A percentile compares a stretch with the other conserved stretches of the same genome.
Evolutionary conservation across 768 basidiomycete genomes (phyloP).

Genomic region (Tubosaeta sp.): DNA sequence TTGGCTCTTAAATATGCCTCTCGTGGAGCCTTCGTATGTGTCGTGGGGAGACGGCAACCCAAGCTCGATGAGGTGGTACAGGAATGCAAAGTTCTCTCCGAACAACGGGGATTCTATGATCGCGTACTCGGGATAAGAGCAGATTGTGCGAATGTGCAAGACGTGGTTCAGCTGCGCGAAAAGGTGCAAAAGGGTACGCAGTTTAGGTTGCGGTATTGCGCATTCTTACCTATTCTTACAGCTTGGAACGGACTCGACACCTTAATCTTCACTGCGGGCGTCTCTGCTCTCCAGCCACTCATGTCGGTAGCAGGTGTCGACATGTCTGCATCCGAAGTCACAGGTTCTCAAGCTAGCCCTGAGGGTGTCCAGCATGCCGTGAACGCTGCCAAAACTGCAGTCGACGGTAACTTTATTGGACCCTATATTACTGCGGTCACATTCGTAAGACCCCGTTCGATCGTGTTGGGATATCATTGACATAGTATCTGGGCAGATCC

Average conservation of each 20-base stretch:
- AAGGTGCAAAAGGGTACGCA: conserved; percentile 48
- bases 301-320: conserved; percentile 63
- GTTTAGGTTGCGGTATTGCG: neutral
- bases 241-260: conserved; percentile 86
- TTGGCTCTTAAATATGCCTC: conserved; percentile 68
- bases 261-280: conserved; percentile 75
- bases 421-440: conserved; percentile 66
- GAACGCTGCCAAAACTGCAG: conserved; percentile 53
- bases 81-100: conserved; percentile 46
- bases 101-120: conserved; percentile 15
- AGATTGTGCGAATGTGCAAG: conserved; percentile 62
- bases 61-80: conserved; percentile 54
- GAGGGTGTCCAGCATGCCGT: conserved; percentile 59
- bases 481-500: conserved; percentile 49
- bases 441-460: conserved; percentile 48
- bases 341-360: conserved; percentile 37
- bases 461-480: neutral
- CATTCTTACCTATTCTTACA: conserved; percentile 25
- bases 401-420: conserved; percentile 63
- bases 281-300: conserved; percentile 75
- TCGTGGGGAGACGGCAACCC: conserved; percentile 62
- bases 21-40: conserved; percentile 70
- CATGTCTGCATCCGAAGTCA: conserved; percentile 23
- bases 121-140: conserved; percentile 49
- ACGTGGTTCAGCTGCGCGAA: conserved; percentile 59